These are phyloP conservation scores for Sporothrix inflata DNA, from an alignment of 2,329 filamentous ascomycete species.

Conservation along the genomic window DNA sequence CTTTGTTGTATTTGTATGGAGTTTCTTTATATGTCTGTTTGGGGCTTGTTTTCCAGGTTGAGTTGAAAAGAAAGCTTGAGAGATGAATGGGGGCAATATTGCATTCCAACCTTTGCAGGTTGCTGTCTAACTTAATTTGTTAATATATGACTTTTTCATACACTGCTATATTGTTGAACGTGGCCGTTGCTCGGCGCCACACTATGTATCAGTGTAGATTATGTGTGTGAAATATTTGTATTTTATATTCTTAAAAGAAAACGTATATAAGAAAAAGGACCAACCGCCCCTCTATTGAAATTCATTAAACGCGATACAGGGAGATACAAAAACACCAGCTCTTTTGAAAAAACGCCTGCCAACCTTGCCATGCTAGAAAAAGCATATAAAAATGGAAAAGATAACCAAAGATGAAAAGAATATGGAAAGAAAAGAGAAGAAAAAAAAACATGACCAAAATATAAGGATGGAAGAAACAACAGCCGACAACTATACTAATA, in stretches of 20 bases:
- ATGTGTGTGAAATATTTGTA: neutral
- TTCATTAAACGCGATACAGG: neutral
- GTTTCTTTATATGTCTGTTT: no score
- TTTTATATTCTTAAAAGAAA: neutral
- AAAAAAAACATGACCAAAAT: conserved; percentile 8
- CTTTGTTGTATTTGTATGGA: conserved; percentile 8
- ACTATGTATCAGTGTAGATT: no score
- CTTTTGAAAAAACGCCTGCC: conserved; percentile 24
- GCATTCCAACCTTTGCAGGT: neutral
- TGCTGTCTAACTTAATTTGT: neutral
- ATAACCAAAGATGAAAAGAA: conserved; percentile 5
- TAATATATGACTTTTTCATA: neutral
- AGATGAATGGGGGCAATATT: neutral
- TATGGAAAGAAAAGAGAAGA: neutral
- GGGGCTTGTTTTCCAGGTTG: no score
- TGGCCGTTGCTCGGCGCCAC: no score
- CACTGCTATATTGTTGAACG: neutral
- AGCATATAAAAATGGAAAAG: conserved; percentile 10
- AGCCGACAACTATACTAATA: neutral
- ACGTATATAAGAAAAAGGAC: neutral
- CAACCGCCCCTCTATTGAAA: neutral
- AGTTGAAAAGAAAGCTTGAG: neutral
- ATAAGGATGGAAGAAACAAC: neutral
- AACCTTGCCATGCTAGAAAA: conserved; percentile 23
- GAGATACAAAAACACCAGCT: neutral